Evolutionary conservation across 2,329 filamentous ascomycete species (phyloP), one percentile per base, ranked within the genome.

Genomic region (Ophiostoma pallidulum): DNA sequence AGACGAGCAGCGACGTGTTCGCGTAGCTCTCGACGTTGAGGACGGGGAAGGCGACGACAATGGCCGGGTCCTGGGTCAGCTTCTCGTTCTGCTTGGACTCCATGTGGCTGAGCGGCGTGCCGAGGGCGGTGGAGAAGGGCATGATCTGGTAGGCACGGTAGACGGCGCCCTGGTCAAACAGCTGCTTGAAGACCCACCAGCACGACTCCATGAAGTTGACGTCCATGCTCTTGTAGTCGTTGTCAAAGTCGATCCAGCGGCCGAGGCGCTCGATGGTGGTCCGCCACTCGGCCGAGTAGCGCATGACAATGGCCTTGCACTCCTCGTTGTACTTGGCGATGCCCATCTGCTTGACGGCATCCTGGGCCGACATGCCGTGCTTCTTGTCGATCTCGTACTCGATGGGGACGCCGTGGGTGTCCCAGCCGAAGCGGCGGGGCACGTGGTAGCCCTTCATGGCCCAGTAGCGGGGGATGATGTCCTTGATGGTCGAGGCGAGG

Each of bases 321-420:
- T 95, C 86, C 53, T 78, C 82, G 63, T 97, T 97, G 71, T 96
- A 97, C 59, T 86, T 85, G 47, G 84, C 84, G 56, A 96, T 81
- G 42, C 91, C 91, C 56, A 95, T 74, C 67, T 94, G 75, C 68
- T 83, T 78, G 36, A 97, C 90, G 5, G 89, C 89, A 55, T 90
- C 85, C 63, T 86, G 85, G 45, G 88, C 56, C 3, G 86, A 86
- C 60, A 95, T 90, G 35, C 86, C 86, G 55, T 94, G 74, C 67
- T 91, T 91, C 75, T 96, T 96, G 73, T 96, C 91, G 61, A 96
- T 96, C 68, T 96, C 91, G 64, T 94, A 87, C 70, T 97, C 91
- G 57, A 97, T 92, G 14, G 91, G 91, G 45, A 97, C 75, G 52
- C 91, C 91, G 62, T 96, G 91, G 2, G 90, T 82, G 52, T 96